These are phyloP conservation scores for Metschnikowia kunwiensis DNA, from an alignment of 805 yeast genomes.

Conservation along the genomic window DNA sequence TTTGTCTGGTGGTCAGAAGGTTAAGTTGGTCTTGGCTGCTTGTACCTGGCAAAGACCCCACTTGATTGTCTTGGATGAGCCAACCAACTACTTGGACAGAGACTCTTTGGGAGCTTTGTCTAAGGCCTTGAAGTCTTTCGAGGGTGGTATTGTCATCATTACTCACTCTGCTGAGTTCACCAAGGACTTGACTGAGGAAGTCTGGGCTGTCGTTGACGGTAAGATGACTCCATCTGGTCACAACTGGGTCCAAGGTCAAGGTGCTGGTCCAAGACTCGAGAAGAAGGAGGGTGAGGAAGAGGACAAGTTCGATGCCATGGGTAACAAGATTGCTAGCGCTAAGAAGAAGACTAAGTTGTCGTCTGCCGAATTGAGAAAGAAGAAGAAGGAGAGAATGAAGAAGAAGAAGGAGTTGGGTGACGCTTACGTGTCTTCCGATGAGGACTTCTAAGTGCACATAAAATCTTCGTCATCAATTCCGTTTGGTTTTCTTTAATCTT, in stretches of 20 bases:
- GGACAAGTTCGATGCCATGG: conserved; percentile 99
- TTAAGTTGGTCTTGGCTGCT: conserved; percentile 98
- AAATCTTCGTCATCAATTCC: conserved; percentile 7
- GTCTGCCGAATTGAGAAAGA: conserved; percentile 99
- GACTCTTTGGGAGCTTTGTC: conserved; percentile 99
- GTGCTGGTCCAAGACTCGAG: conserved; percentile 99
- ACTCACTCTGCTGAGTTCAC: conserved; percentile 99
- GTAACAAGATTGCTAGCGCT: conserved; percentile 96
- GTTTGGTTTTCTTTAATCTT: conserved; percentile 10
- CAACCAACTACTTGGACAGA: conserved; percentile 98
- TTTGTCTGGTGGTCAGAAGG: conserved; percentile 99
- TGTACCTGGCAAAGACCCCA: conserved; percentile 99
- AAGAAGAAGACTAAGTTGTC: conserved; percentile 97
- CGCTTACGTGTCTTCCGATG: conserved; percentile 92
- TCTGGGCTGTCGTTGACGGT: conserved; percentile 99
- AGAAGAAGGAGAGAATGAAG: conserved; percentile 99
- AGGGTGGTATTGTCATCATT: conserved; percentile 99
- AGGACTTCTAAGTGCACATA: conserved; percentile 50
- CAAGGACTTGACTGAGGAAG: conserved; percentile 98
- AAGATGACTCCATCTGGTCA: conserved; percentile 99
- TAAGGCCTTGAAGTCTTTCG: conserved; percentile 97
- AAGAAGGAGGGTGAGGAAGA: conserved; percentile 90
- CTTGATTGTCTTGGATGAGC: conserved; percentile 98
- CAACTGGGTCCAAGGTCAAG: conserved; percentile 99
- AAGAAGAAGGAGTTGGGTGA: conserved; percentile 99